Conservation (phyloP, 345 rosid genomes). For the Mallotus nudiflorus region DNA sequence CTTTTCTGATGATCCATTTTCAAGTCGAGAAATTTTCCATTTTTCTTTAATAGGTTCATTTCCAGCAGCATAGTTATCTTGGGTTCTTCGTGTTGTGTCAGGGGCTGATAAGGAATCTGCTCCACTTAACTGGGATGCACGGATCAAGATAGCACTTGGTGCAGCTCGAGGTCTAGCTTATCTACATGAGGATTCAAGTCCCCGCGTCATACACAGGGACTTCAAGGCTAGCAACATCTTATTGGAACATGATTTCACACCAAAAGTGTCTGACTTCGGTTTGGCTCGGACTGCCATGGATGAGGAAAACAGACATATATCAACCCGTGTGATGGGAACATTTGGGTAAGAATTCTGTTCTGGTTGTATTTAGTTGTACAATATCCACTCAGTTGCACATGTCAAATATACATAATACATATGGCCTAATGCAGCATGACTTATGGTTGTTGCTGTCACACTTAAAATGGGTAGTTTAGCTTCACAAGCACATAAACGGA, state of each 20-base stretch:
- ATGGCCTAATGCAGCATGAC: background rate
- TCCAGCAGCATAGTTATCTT: slow-evolving; percentile 9
- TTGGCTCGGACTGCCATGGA: slow-evolving; percentile 91
- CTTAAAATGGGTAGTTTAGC: background rate
- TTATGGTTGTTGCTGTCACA: background rate
- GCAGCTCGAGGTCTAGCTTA: slow-evolving; percentile 95
- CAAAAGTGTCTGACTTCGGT: slow-evolving; percentile 97
- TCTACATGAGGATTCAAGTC: slow-evolving; percentile 96
- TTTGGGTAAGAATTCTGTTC: slow-evolving; percentile 59
- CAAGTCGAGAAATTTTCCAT: background rate
- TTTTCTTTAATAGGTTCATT: background rate
- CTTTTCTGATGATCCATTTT: background rate
- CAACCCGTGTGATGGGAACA: slow-evolving; percentile 98
- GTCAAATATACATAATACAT: background rate
- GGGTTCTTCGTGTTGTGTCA: slow-evolving; percentile 23
- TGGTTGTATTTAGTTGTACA: slow-evolving; percentile 1
- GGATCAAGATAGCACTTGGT: slow-evolving; percentile 95
- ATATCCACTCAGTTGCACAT: background rate
- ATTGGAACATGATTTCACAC: slow-evolving; percentile 85
- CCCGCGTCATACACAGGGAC: slow-evolving; percentile 93
- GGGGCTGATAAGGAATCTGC: slow-evolving; percentile 72
- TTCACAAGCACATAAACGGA: no score
- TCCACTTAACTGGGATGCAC: slow-evolving; percentile 85
- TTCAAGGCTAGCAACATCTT: slow-evolving; percentile 95
- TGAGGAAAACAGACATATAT: slow-evolving; percentile 84